These are phyloP conservation scores for Chaetothyriales sp. DNA, from an alignment of 2,329 filamentous ascomycete species.

Conservation along the genomic window DNA sequence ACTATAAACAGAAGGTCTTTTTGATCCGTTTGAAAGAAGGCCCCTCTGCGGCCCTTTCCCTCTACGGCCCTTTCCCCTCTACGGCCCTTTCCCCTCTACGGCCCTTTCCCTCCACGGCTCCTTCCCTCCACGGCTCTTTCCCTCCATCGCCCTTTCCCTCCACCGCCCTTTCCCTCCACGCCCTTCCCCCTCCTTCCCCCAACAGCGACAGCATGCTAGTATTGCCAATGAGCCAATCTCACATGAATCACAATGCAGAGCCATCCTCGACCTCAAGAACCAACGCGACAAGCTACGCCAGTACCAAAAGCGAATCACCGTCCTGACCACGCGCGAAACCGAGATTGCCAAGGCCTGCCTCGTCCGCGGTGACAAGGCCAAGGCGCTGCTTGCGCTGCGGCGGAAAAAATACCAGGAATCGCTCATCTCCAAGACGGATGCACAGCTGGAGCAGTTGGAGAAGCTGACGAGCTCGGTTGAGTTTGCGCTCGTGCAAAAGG, in stretches of 20 bases:
- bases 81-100: too few species aligned
- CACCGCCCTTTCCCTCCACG: neutral
- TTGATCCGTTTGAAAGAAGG: neutral
- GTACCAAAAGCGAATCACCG: conserved; percentile 80
- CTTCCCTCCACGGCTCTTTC: too few species aligned
- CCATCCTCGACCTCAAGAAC: conserved; percentile 93
- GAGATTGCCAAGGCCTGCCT: conserved; percentile 75
- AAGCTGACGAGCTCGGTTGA: conserved; percentile 78
- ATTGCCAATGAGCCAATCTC: neutral
- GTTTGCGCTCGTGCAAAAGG: conserved; percentile 93
- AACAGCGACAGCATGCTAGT: neutral
- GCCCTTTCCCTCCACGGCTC: too few species aligned
- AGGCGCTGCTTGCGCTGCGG: conserved; percentile 74
- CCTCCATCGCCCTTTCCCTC: too few species aligned
- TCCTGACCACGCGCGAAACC: conserved; percentile 76
- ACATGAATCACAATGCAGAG: conserved; percentile 40
- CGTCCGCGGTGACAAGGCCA: conserved; percentile 61
- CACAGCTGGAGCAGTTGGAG: conserved; percentile 86
- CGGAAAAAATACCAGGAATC: conserved; percentile 96
- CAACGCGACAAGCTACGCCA: conserved; percentile 95
- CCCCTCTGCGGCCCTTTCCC: too few species aligned
- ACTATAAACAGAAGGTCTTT: neutral
- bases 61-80: too few species aligned
- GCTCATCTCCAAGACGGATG: conserved; percentile 75
- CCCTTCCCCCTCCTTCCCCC: neutral